Evolutionary conservation across 1,139 yeast genomes (phyloP).

Genomic region (Meyerozyma sp.): DNA sequence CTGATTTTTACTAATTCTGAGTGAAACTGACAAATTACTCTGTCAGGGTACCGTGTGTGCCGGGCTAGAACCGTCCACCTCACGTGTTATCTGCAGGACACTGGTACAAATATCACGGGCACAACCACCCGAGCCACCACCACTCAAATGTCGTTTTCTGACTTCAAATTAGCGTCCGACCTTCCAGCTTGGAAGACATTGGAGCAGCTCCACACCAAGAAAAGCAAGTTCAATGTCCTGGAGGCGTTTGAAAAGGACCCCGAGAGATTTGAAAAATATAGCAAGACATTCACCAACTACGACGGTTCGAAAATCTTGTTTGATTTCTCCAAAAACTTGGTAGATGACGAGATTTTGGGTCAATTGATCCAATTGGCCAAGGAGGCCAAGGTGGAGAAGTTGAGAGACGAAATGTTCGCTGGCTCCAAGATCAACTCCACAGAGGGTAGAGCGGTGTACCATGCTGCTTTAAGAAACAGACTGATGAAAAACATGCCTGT

Average conservation of each 20-base stretch:
- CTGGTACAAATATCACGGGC: not conserved
- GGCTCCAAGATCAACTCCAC: conserved; percentile 95
- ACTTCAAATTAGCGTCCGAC: conserved; percentile 65
- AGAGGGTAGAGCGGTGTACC: conserved; percentile 95
- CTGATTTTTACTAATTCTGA: no score
- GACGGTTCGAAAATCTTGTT: conserved; percentile 87
- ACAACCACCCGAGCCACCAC: not conserved
- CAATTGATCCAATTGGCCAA: conserved; percentile 74
- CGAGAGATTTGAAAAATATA: conserved; percentile 66
- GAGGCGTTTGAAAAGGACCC: conserved; percentile 75
- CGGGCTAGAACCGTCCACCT: not conserved
- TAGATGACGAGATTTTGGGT: conserved; percentile 74
- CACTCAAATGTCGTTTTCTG: conserved; percentile 27
- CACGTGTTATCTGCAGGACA: not conserved
- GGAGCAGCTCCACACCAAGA: conserved; percentile 60
- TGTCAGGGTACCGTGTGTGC: not conserved
- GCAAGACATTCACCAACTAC: conserved; percentile 72
- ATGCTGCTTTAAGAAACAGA: conserved; percentile 93
- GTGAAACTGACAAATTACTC: no score
- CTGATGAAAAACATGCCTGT: conserved; percentile 76
- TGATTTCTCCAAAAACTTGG: conserved; percentile 90
- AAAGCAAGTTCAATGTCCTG: conserved; percentile 62
- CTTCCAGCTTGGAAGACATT: conserved; percentile 82
- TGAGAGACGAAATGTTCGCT: conserved; percentile 85
- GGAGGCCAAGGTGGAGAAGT: conserved; percentile 81